Base-by-base conservation (phyloP, 345 rosid genomes). In the Bruguiera parviflora region DNA sequence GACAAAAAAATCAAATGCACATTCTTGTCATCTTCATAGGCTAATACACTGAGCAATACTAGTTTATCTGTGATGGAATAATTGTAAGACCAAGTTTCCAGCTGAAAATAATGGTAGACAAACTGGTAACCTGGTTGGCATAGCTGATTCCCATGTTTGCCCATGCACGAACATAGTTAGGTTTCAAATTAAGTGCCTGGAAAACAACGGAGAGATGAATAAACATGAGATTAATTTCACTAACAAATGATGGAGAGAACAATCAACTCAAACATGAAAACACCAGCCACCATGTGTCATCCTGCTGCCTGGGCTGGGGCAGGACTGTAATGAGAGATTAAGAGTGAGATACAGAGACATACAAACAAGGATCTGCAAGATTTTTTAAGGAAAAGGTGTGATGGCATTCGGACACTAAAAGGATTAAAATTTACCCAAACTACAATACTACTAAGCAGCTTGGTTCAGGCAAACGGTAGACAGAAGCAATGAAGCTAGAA, bases 121-220 rank as follows among this genome's bases (percentile, higher is more conserved):
- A 69, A 53, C 58, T 66, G 65, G 56, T 51, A 27, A 96, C 99
- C 99, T 96, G 99, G 82, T 96, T 96, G 67, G 99, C 99, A 66
- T 85, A 96, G 79, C 99, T 96, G 79, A 96, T 96, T 58, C 99
- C 99, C 98, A 96, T 92, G 84, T 96, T 96, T 77, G 98, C 97
- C 99, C 99, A 92, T n/a, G 99, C 99, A n/a, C 99, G 99, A 75
- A 96, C 98, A 67, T 96, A 96, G 66, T 96, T 96, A 43, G 99
- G 99, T 84, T 96, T 96, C 89, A 96, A 87, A 85, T 96, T 97
- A 61, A 92, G 81, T 64, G 99, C 99, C 99, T 96, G 81, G 67
- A 73, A 64, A 68, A 49, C 55, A 32, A 43, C 25, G 29, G 67
- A 66, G 29, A 66, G 53, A 63, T 60, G 20, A 43, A 39, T 29